Conservation (phyloP, 148 eudicot species). For the Talinum fruticosum region DNA sequence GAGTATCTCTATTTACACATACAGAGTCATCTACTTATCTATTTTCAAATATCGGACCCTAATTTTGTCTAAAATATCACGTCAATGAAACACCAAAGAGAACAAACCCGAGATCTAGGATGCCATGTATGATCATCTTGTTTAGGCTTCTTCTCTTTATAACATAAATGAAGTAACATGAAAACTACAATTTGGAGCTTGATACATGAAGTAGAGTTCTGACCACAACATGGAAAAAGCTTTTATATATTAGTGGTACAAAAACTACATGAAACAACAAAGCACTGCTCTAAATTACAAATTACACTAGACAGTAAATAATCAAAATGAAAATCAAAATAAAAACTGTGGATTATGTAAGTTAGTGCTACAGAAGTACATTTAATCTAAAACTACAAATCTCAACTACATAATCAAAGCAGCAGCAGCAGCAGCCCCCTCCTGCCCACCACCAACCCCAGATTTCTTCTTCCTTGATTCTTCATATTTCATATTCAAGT, state of each 20-base stretch:
- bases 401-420: neutral
- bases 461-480: neutral
- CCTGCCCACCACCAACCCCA: neutral
- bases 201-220: neutral
- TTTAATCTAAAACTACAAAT: constrained; percentile 11
- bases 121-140: too few relatives aligned
- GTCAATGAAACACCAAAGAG: too few relatives aligned
- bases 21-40: too few relatives aligned
- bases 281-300: constrained; percentile 25
- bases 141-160: too few relatives aligned
- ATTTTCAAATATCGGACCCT: too few relatives aligned
- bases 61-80: too few relatives aligned
- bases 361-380: constrained; percentile 18
- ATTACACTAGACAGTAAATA: constrained; percentile 14
- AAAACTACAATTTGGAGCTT: neutral
- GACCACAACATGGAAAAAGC: neutral
- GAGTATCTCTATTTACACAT: too few relatives aligned
- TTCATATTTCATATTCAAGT: neutral
- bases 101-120: too few relatives aligned
- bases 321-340: neutral
- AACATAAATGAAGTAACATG: too few relatives aligned
- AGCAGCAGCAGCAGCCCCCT: neutral
- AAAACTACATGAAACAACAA: constrained; percentile 24
- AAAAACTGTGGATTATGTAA: constrained; percentile 19
- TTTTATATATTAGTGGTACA: constrained; percentile 8